Percentiles rank a stretch among this genome's conserved stretches.
phyloP scores from a whole-genome alignment of 306 rosid genomes.

The Cucurbita maxima region DNA sequence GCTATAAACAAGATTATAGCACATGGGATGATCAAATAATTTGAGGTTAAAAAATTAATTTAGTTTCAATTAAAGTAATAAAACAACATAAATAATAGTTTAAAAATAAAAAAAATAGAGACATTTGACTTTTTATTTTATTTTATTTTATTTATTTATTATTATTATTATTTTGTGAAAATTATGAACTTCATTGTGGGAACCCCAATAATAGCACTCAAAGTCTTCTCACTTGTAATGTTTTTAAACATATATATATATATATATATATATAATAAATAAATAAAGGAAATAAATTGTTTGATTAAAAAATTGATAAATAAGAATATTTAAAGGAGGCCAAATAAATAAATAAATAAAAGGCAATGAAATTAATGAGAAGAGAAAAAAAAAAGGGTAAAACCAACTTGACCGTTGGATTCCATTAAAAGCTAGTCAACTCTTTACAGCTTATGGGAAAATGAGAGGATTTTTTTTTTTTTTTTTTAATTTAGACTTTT shows the following conservation, averaged over 20 bases:
- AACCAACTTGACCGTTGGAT: conserved; percentile 8
- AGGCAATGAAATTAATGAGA: background rate
- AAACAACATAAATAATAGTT: background rate
- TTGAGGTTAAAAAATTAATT: background rate
- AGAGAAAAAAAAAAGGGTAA: background rate
- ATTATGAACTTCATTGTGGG: background rate
- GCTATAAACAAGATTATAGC: background rate
- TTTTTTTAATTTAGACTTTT: background rate
- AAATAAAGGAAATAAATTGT: too few relatives aligned
- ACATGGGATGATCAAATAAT: conserved; percentile 6
- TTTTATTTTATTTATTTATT: background rate
- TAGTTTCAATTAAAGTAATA: background rate
- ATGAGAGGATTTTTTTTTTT: background rate
- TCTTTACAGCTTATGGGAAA: background rate
- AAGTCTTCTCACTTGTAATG: conserved; percentile 5
- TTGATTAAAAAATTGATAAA: too few relatives aligned
- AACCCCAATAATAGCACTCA: background rate
- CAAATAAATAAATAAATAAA: background rate
- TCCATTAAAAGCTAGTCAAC: conserved; percentile 3
- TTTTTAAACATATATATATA: too few relatives aligned
- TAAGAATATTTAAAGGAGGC: background rate
- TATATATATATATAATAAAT: too few relatives aligned
- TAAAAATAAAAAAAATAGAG: background rate
- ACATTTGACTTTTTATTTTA: background rate
- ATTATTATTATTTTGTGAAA: background rate